Evolutionary conservation across 805 yeast species (phyloP), one percentile per base, ranked within the genome.

Genomic region (Pichia manshurica): DNA sequence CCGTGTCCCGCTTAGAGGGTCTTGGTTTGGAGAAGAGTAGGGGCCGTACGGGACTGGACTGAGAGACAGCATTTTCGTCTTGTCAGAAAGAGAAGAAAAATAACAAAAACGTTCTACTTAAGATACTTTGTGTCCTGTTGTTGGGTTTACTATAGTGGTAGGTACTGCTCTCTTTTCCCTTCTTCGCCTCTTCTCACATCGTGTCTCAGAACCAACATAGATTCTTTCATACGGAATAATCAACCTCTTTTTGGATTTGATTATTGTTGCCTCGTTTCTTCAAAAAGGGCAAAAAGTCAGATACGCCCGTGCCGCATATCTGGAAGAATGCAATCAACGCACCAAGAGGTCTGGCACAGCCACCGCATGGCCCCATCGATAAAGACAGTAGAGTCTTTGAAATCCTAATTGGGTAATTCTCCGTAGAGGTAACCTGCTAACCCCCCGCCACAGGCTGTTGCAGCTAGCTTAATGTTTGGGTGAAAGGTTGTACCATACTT

Each of bases 331-430:
- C 67, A 39, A 73, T 74, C 56, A 78, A 78, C 1, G 74, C 59
- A 19, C 67, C 53, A 5, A 64, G 59, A 50, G 75, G 74, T 56
- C 84, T 66, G 15, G 65, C 54, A 42, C 72, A 54, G 1, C 82
- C 82, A 16, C 84, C 82, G 50, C 76, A 78, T 4, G 84, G 81
- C 1, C n/a, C 84, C 84, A 55, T 78, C 83, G n/a, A 61, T 42
- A 17, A 75, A 57, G 0, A 74, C 73, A 31, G 62, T 63, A 44
- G 60, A 35, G 0, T 64, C 52, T 15, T 56, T 53, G 3, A 56
- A 44, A 0, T 58, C 52, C 20, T 56, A 57, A 10, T 65, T 64
- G 9, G 70, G 66, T 4, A 59, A 20, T 19, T 56, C 45, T 10
- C 57, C 41, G 49, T 60, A 62, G 3, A 77, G 51, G 12, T 53